These are phyloP conservation scores for Auricularia heimuer DNA, from an alignment of 768 basidiomycete species.

Conservation along the genomic window DNA sequence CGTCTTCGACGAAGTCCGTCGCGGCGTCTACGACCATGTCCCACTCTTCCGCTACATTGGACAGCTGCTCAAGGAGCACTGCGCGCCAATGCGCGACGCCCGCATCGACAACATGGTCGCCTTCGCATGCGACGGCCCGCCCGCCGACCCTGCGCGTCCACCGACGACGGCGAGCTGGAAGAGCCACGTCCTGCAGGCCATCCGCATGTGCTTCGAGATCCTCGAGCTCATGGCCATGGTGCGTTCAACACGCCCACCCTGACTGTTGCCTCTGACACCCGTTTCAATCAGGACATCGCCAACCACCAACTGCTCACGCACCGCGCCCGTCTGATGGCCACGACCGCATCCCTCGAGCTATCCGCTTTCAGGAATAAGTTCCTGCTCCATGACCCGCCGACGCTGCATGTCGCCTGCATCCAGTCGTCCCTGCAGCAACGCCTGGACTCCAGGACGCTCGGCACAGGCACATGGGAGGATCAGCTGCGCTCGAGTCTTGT, in stretches of 20 bases:
- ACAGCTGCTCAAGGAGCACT: slow-evolving; percentile 75
- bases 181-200: slow-evolving; percentile 28
- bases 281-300: slow-evolving; percentile 68
- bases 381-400: slow-evolving; percentile 14
- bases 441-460: slow-evolving; percentile 39
- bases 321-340: slow-evolving; percentile 80
- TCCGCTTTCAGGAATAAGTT: slow-evolving; percentile 52
- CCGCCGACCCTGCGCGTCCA: slow-evolving; percentile 17
- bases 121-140: slow-evolving; percentile 32
- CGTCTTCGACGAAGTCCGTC: slow-evolving; percentile 72
- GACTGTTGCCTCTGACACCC: slow-evolving; percentile 11
- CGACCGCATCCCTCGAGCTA: slow-evolving; percentile 71
- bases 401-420: slow-evolving; percentile 8
- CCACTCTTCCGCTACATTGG: slow-evolving; percentile 73
- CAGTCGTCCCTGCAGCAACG: slow-evolving; percentile 11
- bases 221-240: slow-evolving; percentile 94
- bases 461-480: slow-evolving; percentile 49
- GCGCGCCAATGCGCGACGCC: slow-evolving; percentile 86
- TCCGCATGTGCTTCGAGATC: slow-evolving; percentile 80
- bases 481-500: slow-evolving; percentile 21
- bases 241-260: slow-evolving; percentile 24
- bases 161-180: background rate
- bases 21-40: slow-evolving; percentile 67
- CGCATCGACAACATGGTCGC: slow-evolving; percentile 77
- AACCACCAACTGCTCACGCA: slow-evolving; percentile 90